These are phyloP conservation scores for Pseudoneurospora amorphoporcata DNA, from an alignment of 495 filamentous ascomycete genomes.

Conservation along the genomic window DNA sequence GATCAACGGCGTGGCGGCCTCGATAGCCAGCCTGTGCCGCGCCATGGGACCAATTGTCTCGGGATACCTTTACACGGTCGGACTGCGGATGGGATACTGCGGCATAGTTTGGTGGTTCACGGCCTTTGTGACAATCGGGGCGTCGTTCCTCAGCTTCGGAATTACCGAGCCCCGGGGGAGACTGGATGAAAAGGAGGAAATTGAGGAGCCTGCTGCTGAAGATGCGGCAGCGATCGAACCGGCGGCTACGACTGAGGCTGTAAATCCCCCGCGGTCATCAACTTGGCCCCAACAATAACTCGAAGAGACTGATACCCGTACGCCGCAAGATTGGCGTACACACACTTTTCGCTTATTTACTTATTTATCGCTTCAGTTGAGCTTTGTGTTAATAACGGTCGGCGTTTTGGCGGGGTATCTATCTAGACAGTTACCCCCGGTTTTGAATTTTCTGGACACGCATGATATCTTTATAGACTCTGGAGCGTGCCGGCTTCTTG, in stretches of 20 bases:
- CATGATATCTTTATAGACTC: background rate
- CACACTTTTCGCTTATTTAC: background rate
- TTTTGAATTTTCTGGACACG: background rate
- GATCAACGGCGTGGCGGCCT: slow-evolving; percentile 89
- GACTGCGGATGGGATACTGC: slow-evolving; percentile 67
- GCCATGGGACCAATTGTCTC: slow-evolving; percentile 84
- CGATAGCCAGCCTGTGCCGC: slow-evolving; percentile 75
- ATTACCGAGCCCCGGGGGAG: slow-evolving; percentile 36
- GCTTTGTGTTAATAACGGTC: background rate
- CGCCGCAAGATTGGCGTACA: background rate
- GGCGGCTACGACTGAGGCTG: background rate
- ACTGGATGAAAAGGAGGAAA: slow-evolving; percentile 24
- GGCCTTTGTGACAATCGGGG: slow-evolving; percentile 61
- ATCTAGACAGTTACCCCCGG: background rate
- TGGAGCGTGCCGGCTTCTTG: background rate
- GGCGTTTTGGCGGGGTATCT: background rate
- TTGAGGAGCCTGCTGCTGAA: slow-evolving; percentile 1
- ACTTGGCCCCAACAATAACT: background rate
- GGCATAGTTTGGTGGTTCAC: slow-evolving; percentile 90
- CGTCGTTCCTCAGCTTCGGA: slow-evolving; percentile 45
- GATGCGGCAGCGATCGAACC: background rate
- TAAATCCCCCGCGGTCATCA: background rate
- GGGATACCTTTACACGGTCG: slow-evolving; percentile 71
- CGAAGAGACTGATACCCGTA: background rate
- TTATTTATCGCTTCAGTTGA: background rate